These are phyloP conservation scores for Stevia rebaudiana DNA, from an alignment of 140 eudicot species.

Conservation along the genomic window DNA sequence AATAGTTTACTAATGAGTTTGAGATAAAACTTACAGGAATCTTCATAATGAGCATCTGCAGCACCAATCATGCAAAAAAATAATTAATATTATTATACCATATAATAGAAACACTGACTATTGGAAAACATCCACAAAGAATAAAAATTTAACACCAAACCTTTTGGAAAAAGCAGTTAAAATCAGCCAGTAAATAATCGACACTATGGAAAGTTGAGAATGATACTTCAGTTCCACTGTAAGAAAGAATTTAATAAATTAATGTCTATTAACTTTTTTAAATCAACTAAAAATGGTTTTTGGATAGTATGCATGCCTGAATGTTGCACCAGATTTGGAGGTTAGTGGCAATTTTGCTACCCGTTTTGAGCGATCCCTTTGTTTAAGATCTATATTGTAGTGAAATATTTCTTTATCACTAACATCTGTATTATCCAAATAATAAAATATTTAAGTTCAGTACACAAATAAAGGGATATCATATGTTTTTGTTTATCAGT, in stretches of 20 bases:
- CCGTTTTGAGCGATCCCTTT: slow-evolving; percentile 38
- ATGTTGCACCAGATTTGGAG: slow-evolving; percentile 66
- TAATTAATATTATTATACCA: slow-evolving; percentile 2
- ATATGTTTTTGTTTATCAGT: neutral
- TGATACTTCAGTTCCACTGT: slow-evolving; percentile 91
- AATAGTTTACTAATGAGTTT: slow-evolving; percentile 13
- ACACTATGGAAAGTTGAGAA: slow-evolving; percentile 36
- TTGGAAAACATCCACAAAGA: neutral
- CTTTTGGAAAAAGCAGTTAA: slow-evolving; percentile 49
- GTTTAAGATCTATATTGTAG: slow-evolving; percentile 54
- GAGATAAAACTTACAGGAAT: slow-evolving; percentile 54
- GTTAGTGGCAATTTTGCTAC: slow-evolving; percentile 44
- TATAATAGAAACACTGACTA: slow-evolving; percentile 1
- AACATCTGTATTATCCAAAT: slow-evolving; percentile 35
- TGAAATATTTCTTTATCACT: slow-evolving; percentile 56
- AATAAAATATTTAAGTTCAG: neutral
- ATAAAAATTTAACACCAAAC: slow-evolving; percentile 29
- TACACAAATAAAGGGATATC: neutral
- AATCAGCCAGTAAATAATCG: slow-evolving; percentile 37
- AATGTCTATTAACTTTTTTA: neutral
- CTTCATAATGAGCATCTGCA: slow-evolving; percentile 65
- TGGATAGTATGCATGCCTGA: slow-evolving; percentile 49
- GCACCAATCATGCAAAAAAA: slow-evolving; percentile 23
- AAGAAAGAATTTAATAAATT: slow-evolving; percentile 12
- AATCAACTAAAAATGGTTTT: neutral